Evolutionary conservation across 1,139 yeast genomes (phyloP).

Genomic region (Spencermartinsiella ligniputridi): DNA sequence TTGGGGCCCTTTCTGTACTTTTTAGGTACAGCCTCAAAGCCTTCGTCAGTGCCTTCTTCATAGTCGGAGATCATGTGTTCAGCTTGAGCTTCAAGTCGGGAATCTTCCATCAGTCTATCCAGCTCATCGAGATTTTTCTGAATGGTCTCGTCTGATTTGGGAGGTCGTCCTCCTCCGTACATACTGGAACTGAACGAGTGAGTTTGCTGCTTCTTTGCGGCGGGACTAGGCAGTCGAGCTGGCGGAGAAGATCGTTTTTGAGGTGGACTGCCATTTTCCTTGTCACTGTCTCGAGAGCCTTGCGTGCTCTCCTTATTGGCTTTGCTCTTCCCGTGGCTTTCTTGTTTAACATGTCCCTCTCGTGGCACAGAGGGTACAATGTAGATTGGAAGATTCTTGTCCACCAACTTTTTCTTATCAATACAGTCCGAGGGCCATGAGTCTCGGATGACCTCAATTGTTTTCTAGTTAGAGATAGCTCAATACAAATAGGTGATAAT

Average conservation of each 20-base stretch:
- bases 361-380: constrained; percentile 1
- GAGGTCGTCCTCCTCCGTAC: not conserved
- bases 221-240: no score
- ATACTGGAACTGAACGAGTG: no score
- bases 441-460: constrained; percentile 26
- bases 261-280: not conserved
- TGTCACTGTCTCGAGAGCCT: not conserved
- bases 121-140: constrained; percentile 6
- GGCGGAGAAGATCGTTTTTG: not conserved
- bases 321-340: not conserved
- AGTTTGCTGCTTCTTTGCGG: no score
- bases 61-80: constrained; percentile 11
- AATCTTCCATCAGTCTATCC: constrained; percentile 9
- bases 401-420: constrained; percentile 26
- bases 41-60: not conserved
- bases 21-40: constrained; percentile 1
- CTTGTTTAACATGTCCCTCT: not conserved
- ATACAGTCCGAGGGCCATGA: constrained; percentile 39
- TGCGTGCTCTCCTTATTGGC: not conserved
- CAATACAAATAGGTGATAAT: no score
- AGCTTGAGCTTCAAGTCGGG: constrained; percentile 8
- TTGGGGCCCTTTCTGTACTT: constrained; percentile 8
- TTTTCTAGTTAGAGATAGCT: not conserved
- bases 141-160: not conserved
- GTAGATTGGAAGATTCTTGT: constrained; percentile 3